Evolutionary conservation across 2,329 filamentous ascomycete species (phyloP), one percentile per base, ranked within the genome.

Genomic region (Endoconidiophora polonica): DNA sequence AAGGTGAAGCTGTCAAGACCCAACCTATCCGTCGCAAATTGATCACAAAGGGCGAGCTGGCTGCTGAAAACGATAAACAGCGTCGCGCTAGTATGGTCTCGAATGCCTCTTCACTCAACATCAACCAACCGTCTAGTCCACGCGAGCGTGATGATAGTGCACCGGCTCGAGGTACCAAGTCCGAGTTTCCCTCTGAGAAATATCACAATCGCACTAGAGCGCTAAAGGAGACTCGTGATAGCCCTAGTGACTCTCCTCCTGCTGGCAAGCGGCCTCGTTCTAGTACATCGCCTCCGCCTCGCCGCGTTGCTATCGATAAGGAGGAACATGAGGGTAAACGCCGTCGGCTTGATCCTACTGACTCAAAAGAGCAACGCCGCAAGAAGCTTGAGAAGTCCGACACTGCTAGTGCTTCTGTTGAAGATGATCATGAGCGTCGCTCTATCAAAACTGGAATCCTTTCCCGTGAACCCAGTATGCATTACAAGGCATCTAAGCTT

Each of bases 21-120:
- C 66, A 77, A 20, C 81, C 80, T 58, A 76, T 77, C 2, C 66
- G 77, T 22, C 68, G 76, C 38, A 82, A 80, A 58, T 67, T 82
- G 9, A 68, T 81, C 18, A 81, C 77, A 1, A 77, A 77, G 36
- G 73, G 71, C 47, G 77, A 81, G 51, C 61, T 79, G 38, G 74
- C 76, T 54, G 73, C 73, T 7, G 74, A 54, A n/a, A 67, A 73
- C 16, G 72, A 76, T 37, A 18, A 10, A 16, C 37, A 42, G 49
- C 67, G 76, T 16, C 73, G 77, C 5, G 66, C 72, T 42, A 79
- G 76, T 58, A 64, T 78, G 63, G 70, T 65, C 0, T 79, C 76
- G 1, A 77, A 66, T 42, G 64, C 70, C 26, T 76, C 76, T 3
- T 68, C 68, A 2, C 54, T 70, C 23, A 44, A 42, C 12, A 5